Evolutionary conservation across 768 basidiomycete species (phyloP).

Genomic region (Suillus bovinus): DNA sequence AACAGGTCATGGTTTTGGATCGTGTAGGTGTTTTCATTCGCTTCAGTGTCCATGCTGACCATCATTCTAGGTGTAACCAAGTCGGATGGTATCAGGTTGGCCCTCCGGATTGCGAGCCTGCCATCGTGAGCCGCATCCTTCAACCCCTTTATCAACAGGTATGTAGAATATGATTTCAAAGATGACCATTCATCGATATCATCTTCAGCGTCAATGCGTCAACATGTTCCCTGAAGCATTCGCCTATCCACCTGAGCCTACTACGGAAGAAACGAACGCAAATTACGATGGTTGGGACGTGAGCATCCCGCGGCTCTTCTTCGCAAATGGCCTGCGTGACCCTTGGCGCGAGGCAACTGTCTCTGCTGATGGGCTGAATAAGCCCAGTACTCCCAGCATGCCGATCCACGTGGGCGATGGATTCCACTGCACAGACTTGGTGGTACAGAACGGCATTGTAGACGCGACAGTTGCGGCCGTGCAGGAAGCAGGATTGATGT

Average conservation of each 20-base stretch:
- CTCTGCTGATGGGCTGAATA: conserved; percentile 51
- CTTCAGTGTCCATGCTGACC: conserved; percentile 6
- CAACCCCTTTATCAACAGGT: conserved; percentile 33
- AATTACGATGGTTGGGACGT: conserved; percentile 67
- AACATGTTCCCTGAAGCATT: conserved; percentile 66
- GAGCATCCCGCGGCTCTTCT: conserved; percentile 57
- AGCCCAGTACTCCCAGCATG: conserved; percentile 50
- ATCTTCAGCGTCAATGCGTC: conserved; percentile 62
- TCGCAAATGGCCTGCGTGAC: conserved; percentile 72
- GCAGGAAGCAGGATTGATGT: conserved; percentile 50
- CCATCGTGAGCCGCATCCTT: conserved; percentile 35
- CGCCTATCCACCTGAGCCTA: conserved; percentile 44
- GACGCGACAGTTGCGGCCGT: conserved; percentile 56
- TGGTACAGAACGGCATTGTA: conserved; percentile 37
- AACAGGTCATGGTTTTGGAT: conserved; percentile 73
- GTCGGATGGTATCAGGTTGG: conserved; percentile 52
- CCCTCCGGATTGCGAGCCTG: conserved; percentile 37
- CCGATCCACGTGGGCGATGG: conserved; percentile 61
- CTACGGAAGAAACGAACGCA: conserved; percentile 43
- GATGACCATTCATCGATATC: background rate
- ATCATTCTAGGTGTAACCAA: conserved; percentile 59
- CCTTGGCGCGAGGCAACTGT: conserved; percentile 74
- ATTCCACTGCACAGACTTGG: conserved; percentile 69
- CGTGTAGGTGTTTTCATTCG: conserved; percentile 41
- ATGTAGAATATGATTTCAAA: background rate